These are phyloP conservation scores for Penicillium griseofulvum DNA, from an alignment of 2,329 filamentous ascomycete genomes.

Conservation along the genomic window DNA sequence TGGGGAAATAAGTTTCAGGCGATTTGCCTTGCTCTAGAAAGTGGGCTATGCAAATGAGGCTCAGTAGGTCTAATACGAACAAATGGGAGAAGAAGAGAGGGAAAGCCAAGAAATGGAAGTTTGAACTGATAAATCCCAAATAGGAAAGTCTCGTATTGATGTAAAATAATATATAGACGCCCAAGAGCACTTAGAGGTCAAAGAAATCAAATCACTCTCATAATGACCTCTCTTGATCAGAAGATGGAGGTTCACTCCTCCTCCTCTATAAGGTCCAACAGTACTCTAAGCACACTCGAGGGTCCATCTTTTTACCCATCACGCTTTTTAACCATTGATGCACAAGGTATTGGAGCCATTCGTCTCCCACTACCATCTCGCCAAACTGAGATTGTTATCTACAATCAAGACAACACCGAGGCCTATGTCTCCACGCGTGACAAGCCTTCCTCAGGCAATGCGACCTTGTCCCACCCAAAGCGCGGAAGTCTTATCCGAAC, in stretches of 20 bases:
- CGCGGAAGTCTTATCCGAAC: slow-evolving; percentile 48
- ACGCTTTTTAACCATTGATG: slow-evolving; percentile 21
- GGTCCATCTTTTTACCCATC: slow-evolving; percentile 8
- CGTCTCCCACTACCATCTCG: slow-evolving; percentile 38
- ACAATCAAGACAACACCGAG: slow-evolving; percentile 36
- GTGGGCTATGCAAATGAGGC: slow-evolving; percentile 3
- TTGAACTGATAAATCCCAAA: slow-evolving; percentile 6
- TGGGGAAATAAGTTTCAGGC: neutral
- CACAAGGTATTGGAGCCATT: slow-evolving; percentile 28
- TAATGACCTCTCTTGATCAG: neutral
- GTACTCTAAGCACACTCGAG: slow-evolving; percentile 8
- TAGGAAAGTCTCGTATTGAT: slow-evolving; percentile 21
- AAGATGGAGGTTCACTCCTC: slow-evolving; percentile 10
- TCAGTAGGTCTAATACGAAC: neutral
- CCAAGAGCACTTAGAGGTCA: too few relatives aligned
- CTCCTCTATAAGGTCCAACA: slow-evolving; percentile 4
- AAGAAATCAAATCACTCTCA: neutral
- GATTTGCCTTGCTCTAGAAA: neutral
- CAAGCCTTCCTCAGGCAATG: slow-evolving; percentile 49
- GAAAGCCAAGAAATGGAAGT: neutral
- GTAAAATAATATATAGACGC: neutral
- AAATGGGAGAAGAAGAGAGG: too few relatives aligned
- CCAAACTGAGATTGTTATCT: slow-evolving; percentile 38
- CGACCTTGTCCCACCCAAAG: slow-evolving; percentile 46
- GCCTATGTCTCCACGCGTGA: slow-evolving; percentile 55